A percentile compares a stretch with the other conserved stretches of the same genome.
Evolutionary conservation across 2,329 filamentous ascomycete genomes (phyloP).

Genomic region (Hyphodiscus sp.): DNA sequence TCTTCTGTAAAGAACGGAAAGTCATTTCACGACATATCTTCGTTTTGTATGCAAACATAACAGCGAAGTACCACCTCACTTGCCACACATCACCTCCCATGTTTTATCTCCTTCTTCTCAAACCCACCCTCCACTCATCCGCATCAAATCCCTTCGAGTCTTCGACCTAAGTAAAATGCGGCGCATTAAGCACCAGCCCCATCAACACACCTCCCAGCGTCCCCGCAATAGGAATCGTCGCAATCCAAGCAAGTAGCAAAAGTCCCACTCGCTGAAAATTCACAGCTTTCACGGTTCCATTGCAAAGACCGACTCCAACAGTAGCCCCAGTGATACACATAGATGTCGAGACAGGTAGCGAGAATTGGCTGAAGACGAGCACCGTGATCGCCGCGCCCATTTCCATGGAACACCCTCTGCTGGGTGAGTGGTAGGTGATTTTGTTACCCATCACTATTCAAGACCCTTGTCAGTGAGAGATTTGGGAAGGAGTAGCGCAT

Average conservation of each 20-base stretch:
- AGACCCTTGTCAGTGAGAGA: conserved; percentile 12
- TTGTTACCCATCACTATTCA: conserved; percentile 70
- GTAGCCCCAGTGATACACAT: conserved; percentile 79
- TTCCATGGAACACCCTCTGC: conserved; percentile 64
- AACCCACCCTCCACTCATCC: too few relatives aligned
- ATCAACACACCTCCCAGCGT: conserved; percentile 31
- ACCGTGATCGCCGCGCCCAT: conserved; percentile 73
- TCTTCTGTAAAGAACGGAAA: too few relatives aligned
- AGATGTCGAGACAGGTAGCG: conserved; percentile 68
- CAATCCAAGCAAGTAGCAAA: conserved; percentile 60
- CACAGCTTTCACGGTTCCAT: conserved; percentile 63
- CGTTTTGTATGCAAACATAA: too few relatives aligned
- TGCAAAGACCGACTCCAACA: conserved; percentile 72
- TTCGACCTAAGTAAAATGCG: conserved; percentile 21
- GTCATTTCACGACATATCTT: too few relatives aligned
- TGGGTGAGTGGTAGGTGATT: conserved; percentile 63
- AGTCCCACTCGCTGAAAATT: conserved; percentile 70
- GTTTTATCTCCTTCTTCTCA: too few relatives aligned
- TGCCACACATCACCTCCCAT: too few relatives aligned
- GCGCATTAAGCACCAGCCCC: conserved; percentile 50
- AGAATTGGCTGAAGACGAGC: conserved; percentile 68
- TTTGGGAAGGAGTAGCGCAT: not conserved
- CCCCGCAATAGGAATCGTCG: conserved; percentile 45
- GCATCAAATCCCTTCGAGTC: too few relatives aligned
- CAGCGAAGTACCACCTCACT: too few relatives aligned